phyloP scores from a whole-genome alignment of 176 grass and related monocot species.

The Zea mays region DNA sequence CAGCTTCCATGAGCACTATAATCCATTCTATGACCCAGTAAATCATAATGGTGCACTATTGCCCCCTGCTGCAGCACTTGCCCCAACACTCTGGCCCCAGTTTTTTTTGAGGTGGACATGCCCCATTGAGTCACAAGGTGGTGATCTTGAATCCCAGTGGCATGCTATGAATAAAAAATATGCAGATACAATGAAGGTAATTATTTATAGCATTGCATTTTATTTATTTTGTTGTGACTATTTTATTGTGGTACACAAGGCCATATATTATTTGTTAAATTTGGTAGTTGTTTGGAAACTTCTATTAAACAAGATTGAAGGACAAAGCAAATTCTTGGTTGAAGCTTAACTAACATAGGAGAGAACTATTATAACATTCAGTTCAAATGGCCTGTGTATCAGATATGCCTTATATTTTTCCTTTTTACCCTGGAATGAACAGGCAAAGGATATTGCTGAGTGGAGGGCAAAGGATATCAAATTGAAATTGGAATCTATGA shows the following conservation, averaged over 20 bases:
- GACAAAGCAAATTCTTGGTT: constrained; percentile 24
- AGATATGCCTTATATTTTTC: constrained; percentile 6
- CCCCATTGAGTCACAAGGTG: constrained; percentile 63
- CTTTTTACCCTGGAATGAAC: constrained; percentile 31
- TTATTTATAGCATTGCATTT: constrained; percentile 24
- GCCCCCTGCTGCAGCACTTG: constrained; percentile 87
- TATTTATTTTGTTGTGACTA: neutral
- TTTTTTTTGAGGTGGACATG: constrained; percentile 98
- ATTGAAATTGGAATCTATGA: constrained; percentile 57
- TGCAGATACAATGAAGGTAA: constrained; percentile 56
- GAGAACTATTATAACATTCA: constrained; percentile 12
- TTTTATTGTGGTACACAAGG: neutral
- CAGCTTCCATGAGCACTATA: constrained; percentile 74
- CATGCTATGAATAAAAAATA: constrained; percentile 64
- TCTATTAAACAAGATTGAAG: neutral
- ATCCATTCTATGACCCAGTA: constrained; percentile 76
- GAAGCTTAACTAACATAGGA: constrained; percentile 9
- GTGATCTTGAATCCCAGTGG: constrained; percentile 84
- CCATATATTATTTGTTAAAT: constrained; percentile 3
- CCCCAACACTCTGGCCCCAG: constrained; percentile 91
- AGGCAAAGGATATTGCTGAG: constrained; percentile 70
- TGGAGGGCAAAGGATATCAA: constrained; percentile 61
- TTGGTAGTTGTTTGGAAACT: constrained; percentile 22
- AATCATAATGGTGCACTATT: constrained; percentile 53
- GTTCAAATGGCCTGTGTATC: neutral